phyloP scores from a whole-genome alignment of 148 eudicot genomes.

The Rheum nobile region DNA sequence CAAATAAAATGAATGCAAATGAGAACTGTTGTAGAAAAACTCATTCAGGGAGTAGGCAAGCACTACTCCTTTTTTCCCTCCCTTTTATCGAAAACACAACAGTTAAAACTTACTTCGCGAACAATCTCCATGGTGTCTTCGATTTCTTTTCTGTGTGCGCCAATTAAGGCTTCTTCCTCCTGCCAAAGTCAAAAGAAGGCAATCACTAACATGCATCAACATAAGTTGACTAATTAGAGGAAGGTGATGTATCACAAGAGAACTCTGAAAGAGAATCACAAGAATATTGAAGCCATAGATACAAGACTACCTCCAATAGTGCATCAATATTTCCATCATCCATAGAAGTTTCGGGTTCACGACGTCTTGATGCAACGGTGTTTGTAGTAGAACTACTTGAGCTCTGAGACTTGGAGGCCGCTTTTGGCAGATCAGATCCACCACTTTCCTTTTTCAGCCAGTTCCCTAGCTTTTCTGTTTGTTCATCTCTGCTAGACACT shows the following conservation, averaged over 20 bases:
- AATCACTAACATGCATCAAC: neutral
- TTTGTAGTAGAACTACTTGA: conserved; percentile 24
- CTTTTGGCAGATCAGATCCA: conserved; percentile 43
- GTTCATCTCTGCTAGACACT: conserved; percentile 65
- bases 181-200: conserved; percentile 20
- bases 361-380: conserved; percentile 29
- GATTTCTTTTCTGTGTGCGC: conserved; percentile 97
- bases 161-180: conserved; percentile 95
- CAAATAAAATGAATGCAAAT: conserved; percentile 8
- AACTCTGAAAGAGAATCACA: conserved; percentile 8
- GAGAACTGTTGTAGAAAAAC: neutral
- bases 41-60: neutral
- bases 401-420: conserved; percentile 40
- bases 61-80: neutral
- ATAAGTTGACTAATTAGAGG: neutral
- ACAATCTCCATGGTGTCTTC: conserved; percentile 99
- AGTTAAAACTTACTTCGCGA: conserved; percentile 69
- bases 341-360: conserved; percentile 43
- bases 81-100: neutral
- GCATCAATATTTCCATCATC: conserved; percentile 74
- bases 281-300: conserved; percentile 6
- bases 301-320: conserved; percentile 56
- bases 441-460: conserved; percentile 51
- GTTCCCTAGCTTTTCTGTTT: conserved; percentile 51
- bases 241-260: neutral